These are phyloP conservation scores for Pythium chondricola DNA, from an alignment of 352 stramenopile species.

Conservation along the genomic window DNA sequence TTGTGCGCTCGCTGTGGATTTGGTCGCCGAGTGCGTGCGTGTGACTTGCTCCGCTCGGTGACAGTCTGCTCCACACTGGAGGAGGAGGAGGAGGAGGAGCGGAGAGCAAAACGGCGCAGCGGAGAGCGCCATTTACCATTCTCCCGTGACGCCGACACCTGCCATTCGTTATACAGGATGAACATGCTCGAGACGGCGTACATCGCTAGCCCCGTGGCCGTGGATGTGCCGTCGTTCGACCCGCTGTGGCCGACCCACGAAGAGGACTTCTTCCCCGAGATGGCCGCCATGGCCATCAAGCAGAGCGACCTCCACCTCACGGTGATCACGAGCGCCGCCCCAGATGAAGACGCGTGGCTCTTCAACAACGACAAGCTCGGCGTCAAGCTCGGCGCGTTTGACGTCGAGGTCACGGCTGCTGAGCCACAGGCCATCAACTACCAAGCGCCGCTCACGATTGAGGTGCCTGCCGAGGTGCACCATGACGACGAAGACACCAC, in stretches of 20 bases:
- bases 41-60: too few relatives aligned
- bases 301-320: conserved; percentile 4
- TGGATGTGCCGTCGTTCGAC: conserved; percentile 12
- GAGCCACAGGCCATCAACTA: not conserved
- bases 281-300: conserved; percentile 13
- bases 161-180: not conserved
- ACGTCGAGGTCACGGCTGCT: conserved; percentile 1
- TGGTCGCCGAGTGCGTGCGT: not conserved
- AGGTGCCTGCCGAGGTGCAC: conserved; percentile 5
- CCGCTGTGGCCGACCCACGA: conserved; percentile 9
- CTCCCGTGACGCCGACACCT: not conserved
- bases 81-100: too few relatives aligned
- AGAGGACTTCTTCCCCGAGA: conserved; percentile 7
- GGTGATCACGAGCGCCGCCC: not conserved
- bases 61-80: too few relatives aligned
- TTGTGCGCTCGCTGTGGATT: not conserved
- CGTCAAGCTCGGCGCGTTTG: conserved; percentile 13
- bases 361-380: conserved; percentile 13
- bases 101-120: too few relatives aligned
- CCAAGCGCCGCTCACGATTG: not conserved
- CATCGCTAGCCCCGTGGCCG: not conserved
- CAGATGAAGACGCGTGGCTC: conserved; percentile 21
- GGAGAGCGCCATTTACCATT: not conserved
- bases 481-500: conserved; percentile 33
- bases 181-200: not conserved